Evolutionary conservation across 2,329 filamentous ascomycete genomes (phyloP), one percentile per base, ranked within the genome.

Genomic region (Pseudogymnoascus sp.): DNA sequence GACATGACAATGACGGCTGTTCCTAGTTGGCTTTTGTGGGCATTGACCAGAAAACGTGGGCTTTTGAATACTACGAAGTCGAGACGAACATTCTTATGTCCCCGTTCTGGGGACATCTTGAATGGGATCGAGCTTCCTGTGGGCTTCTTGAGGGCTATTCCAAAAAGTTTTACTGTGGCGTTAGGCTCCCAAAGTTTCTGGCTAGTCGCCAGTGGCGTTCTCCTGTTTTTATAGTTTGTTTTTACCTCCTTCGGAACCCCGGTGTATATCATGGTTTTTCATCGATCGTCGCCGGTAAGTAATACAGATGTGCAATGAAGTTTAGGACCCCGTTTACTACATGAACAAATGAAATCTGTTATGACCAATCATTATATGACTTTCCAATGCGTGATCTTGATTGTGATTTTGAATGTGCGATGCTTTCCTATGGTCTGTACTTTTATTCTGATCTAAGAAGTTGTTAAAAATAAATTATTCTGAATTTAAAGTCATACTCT

Each of bases 51-150:
- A 45, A 51, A 36, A 67, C 68, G 70, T 71, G 70, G 72, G 73
- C 71, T 73, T 71, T 71, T 69, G 69, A 71, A 72, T 68, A 48
- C 61, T 67, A 68, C 64, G 70, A 73, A 70, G 65, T 70, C 69
- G 69, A 70, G 62, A 73, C 71, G 72, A 73, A 73, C 61, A 71
- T 72, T 68, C 68, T 72, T 69, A 69, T 72, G 64, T 63, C 54
- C 16, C 64, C 61, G 60, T 45, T 61, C 28, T 60, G 60, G 64
- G 51, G 66, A 61, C 68, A 70, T 71, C 65, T 71, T 67, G 70
- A 65, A 70, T 71, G 66, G 70, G 72, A 74, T 72, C 67, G 68
- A 71, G 67, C 69, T 73, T 73, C 68, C 69, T 71, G 71, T 72
- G 69, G 72, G 70, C 68, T 71, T 70, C 60, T 66, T 66, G 68